Percentiles rank a stretch among this genome's conserved stretches.
Conservation (phyloP, 441 rosid species). For the Sinapis alba region DNA sequence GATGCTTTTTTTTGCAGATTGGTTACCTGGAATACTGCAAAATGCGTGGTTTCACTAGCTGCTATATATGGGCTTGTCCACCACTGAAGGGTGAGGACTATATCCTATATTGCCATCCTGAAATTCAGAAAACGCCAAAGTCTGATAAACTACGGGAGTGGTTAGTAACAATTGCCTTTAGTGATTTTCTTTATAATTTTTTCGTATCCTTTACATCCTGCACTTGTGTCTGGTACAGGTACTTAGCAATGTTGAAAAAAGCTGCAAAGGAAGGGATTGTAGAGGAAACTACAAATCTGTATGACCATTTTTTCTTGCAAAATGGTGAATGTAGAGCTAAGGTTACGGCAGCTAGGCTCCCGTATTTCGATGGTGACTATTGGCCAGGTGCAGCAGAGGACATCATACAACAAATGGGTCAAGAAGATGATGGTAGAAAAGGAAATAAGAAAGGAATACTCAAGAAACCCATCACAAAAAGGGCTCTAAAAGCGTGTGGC, state of each 20-base stretch:
- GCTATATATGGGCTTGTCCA: conserved; percentile 99
- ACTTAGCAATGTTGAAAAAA: conserved; percentile 85
- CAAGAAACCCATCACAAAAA: conserved; percentile 87
- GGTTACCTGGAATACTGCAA: conserved; percentile 99
- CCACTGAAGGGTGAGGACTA: conserved; percentile 99
- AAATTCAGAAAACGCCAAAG: conserved; percentile 99
- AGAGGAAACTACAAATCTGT: conserved; percentile 81
- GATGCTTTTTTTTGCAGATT: conserved; percentile 56
- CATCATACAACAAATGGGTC: conserved; percentile 83
- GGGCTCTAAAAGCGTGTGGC: conserved; percentile 72
- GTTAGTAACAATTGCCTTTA: conserved; percentile 49
- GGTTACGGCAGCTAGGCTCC: conserved; percentile 98
- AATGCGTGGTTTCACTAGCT: conserved; percentile 96
- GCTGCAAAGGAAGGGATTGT: conserved; percentile 89
- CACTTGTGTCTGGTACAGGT: conserved; percentile 56
- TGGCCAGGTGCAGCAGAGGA: conserved; percentile 99
- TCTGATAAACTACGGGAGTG: conserved; percentile 98
- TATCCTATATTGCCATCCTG: conserved; percentile 98
- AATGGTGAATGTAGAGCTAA: conserved; percentile 89
- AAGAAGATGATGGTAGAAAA: conserved; percentile 96
- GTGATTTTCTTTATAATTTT: background rate
- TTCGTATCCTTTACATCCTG: conserved; percentile 12
- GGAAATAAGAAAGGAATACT: conserved; percentile 81
- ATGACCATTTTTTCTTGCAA: conserved; percentile 88
- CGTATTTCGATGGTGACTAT: conserved; percentile 99